Evolutionary conservation across 2,329 filamentous ascomycete genomes (phyloP).

Genomic region (Zymoseptoria brevis): DNA sequence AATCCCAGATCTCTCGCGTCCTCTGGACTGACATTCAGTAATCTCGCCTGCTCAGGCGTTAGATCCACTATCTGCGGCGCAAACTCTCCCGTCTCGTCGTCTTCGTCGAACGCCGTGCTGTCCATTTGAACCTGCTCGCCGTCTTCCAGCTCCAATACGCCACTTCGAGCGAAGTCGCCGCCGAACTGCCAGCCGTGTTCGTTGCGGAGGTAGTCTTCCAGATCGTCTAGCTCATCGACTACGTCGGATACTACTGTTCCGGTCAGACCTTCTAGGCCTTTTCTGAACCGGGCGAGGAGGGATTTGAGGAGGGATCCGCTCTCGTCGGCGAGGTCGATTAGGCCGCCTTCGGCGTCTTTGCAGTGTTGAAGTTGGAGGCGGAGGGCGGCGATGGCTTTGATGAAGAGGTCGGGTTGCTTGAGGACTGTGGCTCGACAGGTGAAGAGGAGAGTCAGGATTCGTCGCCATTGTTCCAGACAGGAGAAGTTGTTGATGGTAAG

Average conservation of each 20-base stretch:
- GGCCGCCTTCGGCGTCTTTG: constrained; percentile 51
- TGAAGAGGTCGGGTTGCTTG: constrained; percentile 44
- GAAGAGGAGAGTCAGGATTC: constrained; percentile 48
- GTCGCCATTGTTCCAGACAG: constrained; percentile 59
- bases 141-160: constrained; percentile 54
- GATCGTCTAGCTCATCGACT: constrained; percentile 45
- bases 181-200: constrained; percentile 53
- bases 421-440: constrained; percentile 48
- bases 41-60: constrained; percentile 35
- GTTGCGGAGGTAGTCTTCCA: constrained; percentile 47
- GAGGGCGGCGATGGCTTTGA: constrained; percentile 43
- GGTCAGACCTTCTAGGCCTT: constrained; percentile 42
- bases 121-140: constrained; percentile 56
- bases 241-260: constrained; percentile 35
- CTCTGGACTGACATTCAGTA: constrained; percentile 28
- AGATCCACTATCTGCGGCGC: constrained; percentile 54
- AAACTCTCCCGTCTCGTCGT: constrained; percentile 58
- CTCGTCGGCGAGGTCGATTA: constrained; percentile 53
- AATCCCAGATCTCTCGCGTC: constrained; percentile 18
- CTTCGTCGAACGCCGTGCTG: constrained; percentile 41
- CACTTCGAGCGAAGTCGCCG: constrained; percentile 46
- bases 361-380: constrained; percentile 48
- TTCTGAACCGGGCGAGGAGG: constrained; percentile 47
- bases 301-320: constrained; percentile 43
- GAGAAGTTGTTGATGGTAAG: constrained; percentile 58